Percentiles rank a stretch among this genome's conserved stretches.
These are phyloP conservation scores for Metschnikowia hibisci DNA, from an alignment of 805 yeast genomes.

Conservation along the genomic window DNA sequence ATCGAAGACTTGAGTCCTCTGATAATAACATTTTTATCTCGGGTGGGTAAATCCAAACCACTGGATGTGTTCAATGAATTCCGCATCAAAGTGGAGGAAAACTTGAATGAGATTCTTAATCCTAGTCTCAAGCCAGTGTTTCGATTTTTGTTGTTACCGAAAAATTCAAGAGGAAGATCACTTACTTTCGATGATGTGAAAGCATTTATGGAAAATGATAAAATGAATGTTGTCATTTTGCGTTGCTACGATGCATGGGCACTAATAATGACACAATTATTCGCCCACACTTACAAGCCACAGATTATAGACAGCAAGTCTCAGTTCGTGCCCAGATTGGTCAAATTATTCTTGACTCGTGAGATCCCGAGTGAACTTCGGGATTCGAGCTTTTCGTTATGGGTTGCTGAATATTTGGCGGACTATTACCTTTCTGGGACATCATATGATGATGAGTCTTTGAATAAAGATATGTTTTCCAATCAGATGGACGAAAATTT, in stretches of 20 bases:
- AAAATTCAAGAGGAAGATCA: neutral
- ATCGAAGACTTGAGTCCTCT: neutral
- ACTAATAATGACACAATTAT: neutral
- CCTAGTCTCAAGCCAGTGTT: neutral
- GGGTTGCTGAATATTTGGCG: conserved; percentile 16
- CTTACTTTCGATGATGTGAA: neutral
- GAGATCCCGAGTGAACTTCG: neutral
- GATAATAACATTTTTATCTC: neutral
- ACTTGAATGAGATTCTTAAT: neutral
- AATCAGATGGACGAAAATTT: conserved; percentile 1
- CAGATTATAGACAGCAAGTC: neutral
- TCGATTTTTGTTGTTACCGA: neutral
- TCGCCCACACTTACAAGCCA: neutral
- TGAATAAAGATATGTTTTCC: neutral
- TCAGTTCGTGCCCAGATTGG: neutral
- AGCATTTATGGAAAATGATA: neutral
- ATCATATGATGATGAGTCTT: neutral
- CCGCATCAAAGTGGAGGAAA: neutral
- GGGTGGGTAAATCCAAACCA: neutral
- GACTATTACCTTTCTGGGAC: conserved; percentile 11
- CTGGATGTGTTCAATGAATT: neutral
- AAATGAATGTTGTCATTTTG: neutral
- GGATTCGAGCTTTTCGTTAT: neutral
- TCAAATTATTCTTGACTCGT: conserved; percentile 2
- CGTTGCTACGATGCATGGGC: neutral